Conservation (phyloP, 2,329 filamentous ascomycete genomes). For the Xenoacremonium recifei region DNA sequence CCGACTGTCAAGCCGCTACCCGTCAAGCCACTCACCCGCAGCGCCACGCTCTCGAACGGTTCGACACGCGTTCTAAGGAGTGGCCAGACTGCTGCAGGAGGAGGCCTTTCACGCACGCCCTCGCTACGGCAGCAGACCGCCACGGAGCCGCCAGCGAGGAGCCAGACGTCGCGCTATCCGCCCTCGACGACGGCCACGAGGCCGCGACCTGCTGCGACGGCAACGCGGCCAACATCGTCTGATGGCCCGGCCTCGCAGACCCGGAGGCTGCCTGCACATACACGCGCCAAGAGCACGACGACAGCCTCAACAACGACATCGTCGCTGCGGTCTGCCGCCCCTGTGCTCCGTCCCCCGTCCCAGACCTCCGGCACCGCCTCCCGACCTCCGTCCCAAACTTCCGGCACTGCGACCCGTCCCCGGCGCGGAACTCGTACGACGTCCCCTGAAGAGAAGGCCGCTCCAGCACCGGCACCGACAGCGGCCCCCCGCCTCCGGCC, state of each 20-base stretch:
- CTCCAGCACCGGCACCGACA: slow-evolving; percentile 16
- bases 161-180: slow-evolving; percentile 31
- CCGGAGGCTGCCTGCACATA: slow-evolving; percentile 23
- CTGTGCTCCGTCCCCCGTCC: slow-evolving; percentile 5
- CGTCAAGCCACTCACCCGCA: slow-evolving; percentile 41
- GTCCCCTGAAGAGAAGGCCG: slow-evolving; percentile 12
- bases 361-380: slow-evolving; percentile 6
- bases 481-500: slow-evolving; percentile 44
- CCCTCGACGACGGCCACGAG: slow-evolving; percentile 33
- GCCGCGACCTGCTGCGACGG: slow-evolving; percentile 15
- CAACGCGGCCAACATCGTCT: slow-evolving; percentile 30
- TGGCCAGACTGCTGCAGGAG: slow-evolving; percentile 11
- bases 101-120: slow-evolving; percentile 15
- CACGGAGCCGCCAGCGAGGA: slow-evolving; percentile 13
- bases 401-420: slow-evolving; percentile 12
- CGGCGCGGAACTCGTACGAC: slow-evolving; percentile 2
- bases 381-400: slow-evolving; percentile 2
- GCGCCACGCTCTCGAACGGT: slow-evolving; percentile 27
- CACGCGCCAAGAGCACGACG: slow-evolving; percentile 32
- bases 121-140: slow-evolving; percentile 23
- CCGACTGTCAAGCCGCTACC: no score
- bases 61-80: slow-evolving; percentile 19
- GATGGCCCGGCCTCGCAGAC: slow-evolving; percentile 20
- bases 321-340: slow-evolving; percentile 12
- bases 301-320: slow-evolving; percentile 17